These are phyloP conservation scores for Penicillium aurantiogriseum DNA, from an alignment of 2,329 filamentous ascomycete species.

Conservation along the genomic window DNA sequence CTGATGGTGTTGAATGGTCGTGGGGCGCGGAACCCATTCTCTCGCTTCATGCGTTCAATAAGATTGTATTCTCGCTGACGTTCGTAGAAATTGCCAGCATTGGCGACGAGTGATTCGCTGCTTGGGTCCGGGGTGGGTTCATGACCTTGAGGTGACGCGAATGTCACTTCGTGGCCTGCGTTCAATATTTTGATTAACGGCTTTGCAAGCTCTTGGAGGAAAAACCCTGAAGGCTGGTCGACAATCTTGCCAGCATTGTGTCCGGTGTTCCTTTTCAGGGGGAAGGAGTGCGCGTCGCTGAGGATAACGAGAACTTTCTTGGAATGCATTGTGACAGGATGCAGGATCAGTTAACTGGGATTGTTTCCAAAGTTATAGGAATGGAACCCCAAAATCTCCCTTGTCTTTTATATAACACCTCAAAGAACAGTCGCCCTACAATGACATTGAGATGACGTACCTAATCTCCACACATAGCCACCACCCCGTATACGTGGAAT, in stretches of 20 bases:
- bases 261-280: slow-evolving; percentile 32
- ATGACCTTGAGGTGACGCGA: slow-evolving; percentile 46
- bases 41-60: slow-evolving; percentile 46
- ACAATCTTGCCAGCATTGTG: slow-evolving; percentile 23
- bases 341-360: background rate
- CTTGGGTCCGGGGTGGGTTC: slow-evolving; percentile 45
- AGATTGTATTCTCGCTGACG: slow-evolving; percentile 42
- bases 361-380: background rate
- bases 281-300: slow-evolving; percentile 44
- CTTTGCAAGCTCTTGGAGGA: slow-evolving; percentile 43
- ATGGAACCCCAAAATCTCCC: accelerated
- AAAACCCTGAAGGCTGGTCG: slow-evolving; percentile 36
- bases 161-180: slow-evolving; percentile 45
- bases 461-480: too few relatives aligned
- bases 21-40: slow-evolving; percentile 45
- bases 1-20: slow-evolving; percentile 40
- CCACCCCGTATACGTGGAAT: too few relatives aligned
- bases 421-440: background rate
- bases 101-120: slow-evolving; percentile 43
- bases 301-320: slow-evolving; percentile 49
- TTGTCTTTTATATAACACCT: background rate
- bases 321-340: slow-evolving; percentile 16
- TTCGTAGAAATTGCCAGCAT: slow-evolving; percentile 49
- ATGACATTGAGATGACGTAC: too few relatives aligned
- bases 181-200: slow-evolving; percentile 39